Evolutionary conservation across 768 basidiomycete genomes (phyloP), one percentile per base, ranked within the genome.

Genomic region (Mycena floridula): DNA sequence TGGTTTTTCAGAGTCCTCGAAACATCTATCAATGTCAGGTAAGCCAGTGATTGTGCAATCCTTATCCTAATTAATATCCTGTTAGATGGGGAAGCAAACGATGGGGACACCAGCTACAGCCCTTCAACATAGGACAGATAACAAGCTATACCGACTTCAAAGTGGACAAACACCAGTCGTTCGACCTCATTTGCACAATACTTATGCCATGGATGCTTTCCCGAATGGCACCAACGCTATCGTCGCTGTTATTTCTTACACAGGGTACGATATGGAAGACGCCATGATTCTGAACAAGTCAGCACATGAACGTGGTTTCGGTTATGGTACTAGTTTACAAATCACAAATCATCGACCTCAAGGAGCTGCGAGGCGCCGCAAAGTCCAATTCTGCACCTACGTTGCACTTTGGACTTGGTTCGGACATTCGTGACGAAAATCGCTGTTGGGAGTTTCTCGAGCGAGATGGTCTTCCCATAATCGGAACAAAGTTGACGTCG

Each of bases 231-330:
- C 88, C 37, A 99, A 99, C 62, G 96, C 96, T 16, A 73, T 99
- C 48, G 96, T 99, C 40, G 96, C 96, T n/a, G 96, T 99, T 58
- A 98, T 99, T 55, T 99, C 96, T 1, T 99, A 99, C 60, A 99
- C 96, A 3, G 96, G 96, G 3, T 99, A 99, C 65, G 96, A 99
- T 63, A 99, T 99, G 96, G 96, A 99, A 68, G 96, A 99, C 56
- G 96, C 96, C 53, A 99, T 99, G 96, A 99, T 99, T 54, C 69
- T 99, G 42, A 99, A 99, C 65, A 99, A 99, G 67, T 98, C 94
- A 1, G 86, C 92, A 3, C 93, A 99, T 59, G 96, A 99, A 66
- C 85, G 96, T 25, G 96, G 96, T 0, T 99, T 99, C 60, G 93
- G 76, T 1, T 95, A 98, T 59, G 96, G 96, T 22, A 90, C 93